Conservation (phyloP, 1,284 basidiomycete genomes). For the Pseudozyma hubeiensis region DNA sequence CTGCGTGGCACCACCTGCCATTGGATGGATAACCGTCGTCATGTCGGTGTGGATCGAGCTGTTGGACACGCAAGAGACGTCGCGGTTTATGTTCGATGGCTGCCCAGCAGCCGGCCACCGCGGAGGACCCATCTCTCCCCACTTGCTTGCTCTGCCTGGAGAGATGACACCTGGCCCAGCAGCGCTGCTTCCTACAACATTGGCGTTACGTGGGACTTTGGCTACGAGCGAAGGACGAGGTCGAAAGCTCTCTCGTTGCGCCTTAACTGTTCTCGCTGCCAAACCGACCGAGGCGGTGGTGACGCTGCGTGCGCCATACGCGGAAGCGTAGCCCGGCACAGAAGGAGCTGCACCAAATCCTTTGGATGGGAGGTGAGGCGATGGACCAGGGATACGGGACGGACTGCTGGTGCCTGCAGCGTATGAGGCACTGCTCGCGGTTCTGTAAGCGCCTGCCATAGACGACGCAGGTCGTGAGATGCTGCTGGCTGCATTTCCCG, state of each 20-base stretch:
- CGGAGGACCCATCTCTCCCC: conserved; percentile 53
- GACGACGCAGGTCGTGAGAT: conserved; percentile 29
- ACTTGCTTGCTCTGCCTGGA: conserved; percentile 49
- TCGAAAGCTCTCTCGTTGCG: conserved; percentile 46
- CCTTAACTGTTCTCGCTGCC: conserved; percentile 24
- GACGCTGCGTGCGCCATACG: conserved; percentile 24
- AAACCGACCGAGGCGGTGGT: conserved; percentile 24
- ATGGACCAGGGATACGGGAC: conserved; percentile 42
- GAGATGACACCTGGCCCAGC: conserved; percentile 13
- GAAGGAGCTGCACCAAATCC: conserved; percentile 21
- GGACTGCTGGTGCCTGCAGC: conserved; percentile 36
- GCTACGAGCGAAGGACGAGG: conserved; percentile 47
- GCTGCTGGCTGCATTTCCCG: conserved; percentile 16
- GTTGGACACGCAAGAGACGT: conserved; percentile 41
- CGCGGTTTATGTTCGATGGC: conserved; percentile 16
- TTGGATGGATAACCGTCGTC: conserved; percentile 45
- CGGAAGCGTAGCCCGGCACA: conserved; percentile 16
- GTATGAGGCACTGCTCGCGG: conserved; percentile 36
- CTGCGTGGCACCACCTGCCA: background rate
- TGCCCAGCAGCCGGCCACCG: conserved; percentile 38
- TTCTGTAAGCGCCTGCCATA: conserved; percentile 30
- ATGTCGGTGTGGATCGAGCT: conserved; percentile 49
- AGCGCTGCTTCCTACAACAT: conserved; percentile 21
- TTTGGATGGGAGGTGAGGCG: conserved; percentile 12
- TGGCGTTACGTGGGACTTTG: conserved; percentile 29